A percentile compares a stretch with the other conserved stretches of the same genome.
phyloP scores from a whole-genome alignment of 169 alveolate genomes.

The Eimeria praecox region DNA sequence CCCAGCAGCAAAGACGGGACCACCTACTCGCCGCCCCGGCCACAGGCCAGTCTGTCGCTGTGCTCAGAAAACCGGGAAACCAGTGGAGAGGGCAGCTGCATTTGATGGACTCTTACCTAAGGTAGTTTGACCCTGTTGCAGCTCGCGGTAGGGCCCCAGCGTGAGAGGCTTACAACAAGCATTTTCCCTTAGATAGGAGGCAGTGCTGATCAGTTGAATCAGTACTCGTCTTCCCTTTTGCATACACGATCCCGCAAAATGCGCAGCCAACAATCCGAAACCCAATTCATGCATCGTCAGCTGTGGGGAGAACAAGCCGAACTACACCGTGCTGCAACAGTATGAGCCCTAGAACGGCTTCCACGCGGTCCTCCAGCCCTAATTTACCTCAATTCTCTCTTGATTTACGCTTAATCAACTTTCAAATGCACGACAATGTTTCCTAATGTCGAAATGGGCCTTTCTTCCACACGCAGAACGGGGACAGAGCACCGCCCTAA shows the following conservation, averaged over 20 bases:
- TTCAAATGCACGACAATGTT: neutral
- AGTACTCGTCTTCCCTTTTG: conserved; percentile 56
- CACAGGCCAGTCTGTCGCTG: too few species aligned
- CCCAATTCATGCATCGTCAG: conserved; percentile 46
- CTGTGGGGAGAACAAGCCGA: conserved; percentile 34
- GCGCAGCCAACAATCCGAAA: neutral
- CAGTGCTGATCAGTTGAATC: neutral
- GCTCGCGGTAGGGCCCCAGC: neutral
- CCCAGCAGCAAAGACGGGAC: neutral
- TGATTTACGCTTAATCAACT: neutral
- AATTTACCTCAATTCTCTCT: neutral
- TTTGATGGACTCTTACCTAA: too few species aligned
- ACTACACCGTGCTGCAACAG: conserved; percentile 48
- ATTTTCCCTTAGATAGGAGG: conserved; percentile 1
- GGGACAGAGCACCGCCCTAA: neutral
- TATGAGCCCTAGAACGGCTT: conserved; percentile 29
- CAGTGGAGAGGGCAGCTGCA: too few species aligned
- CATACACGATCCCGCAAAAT: conserved; percentile 14
- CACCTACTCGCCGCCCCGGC: too few species aligned
- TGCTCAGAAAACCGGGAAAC: too few species aligned
- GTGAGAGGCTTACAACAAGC: conserved; percentile 39
- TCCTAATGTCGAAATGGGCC: neutral
- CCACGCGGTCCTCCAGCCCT: conserved; percentile 52
- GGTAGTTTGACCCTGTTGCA: too few species aligned
- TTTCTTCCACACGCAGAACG: neutral